Evolutionary conservation across 345 rosid species (phyloP), one percentile per base, ranked within the genome.

Genomic region (Camelina hispida): DNA sequence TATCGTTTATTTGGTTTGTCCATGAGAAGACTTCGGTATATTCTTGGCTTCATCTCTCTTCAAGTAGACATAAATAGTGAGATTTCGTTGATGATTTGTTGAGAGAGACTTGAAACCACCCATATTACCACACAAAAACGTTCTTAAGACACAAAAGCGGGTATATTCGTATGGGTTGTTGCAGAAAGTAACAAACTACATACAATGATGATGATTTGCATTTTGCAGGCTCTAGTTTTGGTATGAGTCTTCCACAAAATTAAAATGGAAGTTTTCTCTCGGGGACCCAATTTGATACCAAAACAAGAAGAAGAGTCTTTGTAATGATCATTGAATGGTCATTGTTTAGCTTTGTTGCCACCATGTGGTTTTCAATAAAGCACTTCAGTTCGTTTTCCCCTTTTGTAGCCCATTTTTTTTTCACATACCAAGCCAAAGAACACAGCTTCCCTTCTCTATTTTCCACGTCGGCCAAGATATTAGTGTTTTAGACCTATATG

Each of bases 211-310:
- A 69, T 37, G 22, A 56, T n/a, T 68, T 28, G 30, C 30, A 34
- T 34, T 32, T 34, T 76, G 75, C 23, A 54, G 58, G 22, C 58
- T 69, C 48, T 23, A 54, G 50, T 69, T 62, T 58, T 62, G 70
- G 70, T 53, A 46, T 22, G 65, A 38, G 9, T 50, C 52, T 47
- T 54, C 43, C 20, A 32, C 51, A 22, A 54, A 62, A 52, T 23
- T 34, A 62, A 62, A n/a, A 43, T 61, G 65, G 65, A 76, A 76
- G 79, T 62, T 53, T 28, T 68, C 43, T 9, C 9, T 67, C 23
- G 75, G 79, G 79, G 74, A 62, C 79, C 79, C 75, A 14, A 1
- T 76, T 62, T 76, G 74, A 69, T 76, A 55, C 75, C 65, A 76
- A 69, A 69, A 69, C 75, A 69, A 76, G 64, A 42, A 7, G 79